Base-by-base conservation (phyloP, 2,329 filamentous ascomycete species). In the Purpureocillium takamizusanense region DNA sequence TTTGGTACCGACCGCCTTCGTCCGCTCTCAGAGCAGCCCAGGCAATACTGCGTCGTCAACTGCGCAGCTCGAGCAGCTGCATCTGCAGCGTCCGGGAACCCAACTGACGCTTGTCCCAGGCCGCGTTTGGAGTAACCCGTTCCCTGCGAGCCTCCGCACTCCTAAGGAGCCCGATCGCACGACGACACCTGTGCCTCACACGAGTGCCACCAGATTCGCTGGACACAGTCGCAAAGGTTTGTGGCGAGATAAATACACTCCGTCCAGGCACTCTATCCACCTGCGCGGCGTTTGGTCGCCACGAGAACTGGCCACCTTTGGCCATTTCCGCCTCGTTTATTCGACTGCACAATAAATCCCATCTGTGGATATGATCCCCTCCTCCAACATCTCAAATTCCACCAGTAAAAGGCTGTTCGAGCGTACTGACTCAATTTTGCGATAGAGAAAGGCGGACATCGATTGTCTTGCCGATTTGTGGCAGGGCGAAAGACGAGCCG, bases 191-290 rank as follows among this genome's bases (percentile, higher is more conserved):
- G 37, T 31, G 32, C 27, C 39, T 43, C 27, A 14, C 39, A 43
- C 34, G 39, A 44, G 46, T 44, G 30, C 41, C 40, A 46, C 44
- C 42, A 32, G 36, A 31, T 35, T 37, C 33, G 36, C 36, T 39
- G 32, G 36, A 41, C 42, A 42, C 39, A 36, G 42, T 41, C 39
- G 33, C 44, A 38, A 25, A 50, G 46, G 49, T 49, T 43, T 38
- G 49, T 51, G 29, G 7, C 30, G 14, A 40, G 11, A 12, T n/a
- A 36, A 13, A 17, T 14, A 17, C 6, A 2, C 8, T 25, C 21
- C 21, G 5, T 5, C 6, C 21, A 6, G 21, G 21, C 21, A 25
- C 10, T 25, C 21, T 10, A 25, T 10, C 6, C 21, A 25, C 10
- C 21, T 25, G 21, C 21, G 21, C 21, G 21, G 21, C 21, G 5